Evolutionary conservation across 2,329 filamentous ascomycete genomes (phyloP), one percentile per base, ranked within the genome.

Genomic region (Ceratocystiopsis sp.): DNA sequence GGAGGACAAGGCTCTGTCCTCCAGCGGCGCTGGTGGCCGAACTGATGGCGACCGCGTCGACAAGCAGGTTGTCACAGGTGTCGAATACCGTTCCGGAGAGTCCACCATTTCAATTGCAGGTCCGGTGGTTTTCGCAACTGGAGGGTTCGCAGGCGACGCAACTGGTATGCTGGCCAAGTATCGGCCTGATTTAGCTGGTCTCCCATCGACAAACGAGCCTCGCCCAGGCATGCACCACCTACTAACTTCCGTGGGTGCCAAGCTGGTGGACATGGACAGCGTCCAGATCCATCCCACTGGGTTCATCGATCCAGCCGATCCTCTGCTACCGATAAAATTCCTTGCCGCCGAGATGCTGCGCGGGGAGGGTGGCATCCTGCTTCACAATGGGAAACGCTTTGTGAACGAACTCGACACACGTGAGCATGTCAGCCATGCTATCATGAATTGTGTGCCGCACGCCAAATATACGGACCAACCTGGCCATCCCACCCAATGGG

Each of bases 251-350:
- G 93, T 96, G 60, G 91, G 91, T 52, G 91, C 89, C 54, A 93
- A 96, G 58, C 89, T 84, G 51, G 95, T 98, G 54, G 91, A 98
- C 61, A 89, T 98, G 85, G 91, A 98, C 75, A 96, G 95, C 73
- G 89, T 98, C 52, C 91, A 98, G 68, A 87, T 98, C 38, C 91
- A 98, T 66, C 91, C 91, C 39, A 98, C 91, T 43, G 91, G 91
- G 71, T 77, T 98, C 34, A 82, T 98, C 38, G 91, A 96, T 65
- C 89, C 91, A 61, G 96, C 96, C 72, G 89, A 95, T 59, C 89
- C 91, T 45, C 76, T 70, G 40, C 91, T 86, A 54, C 96, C 96
- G 73, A 93, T 86, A 75, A 98, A 98, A 75, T 96, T 96, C 71
- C 72, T 98, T 66, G 91, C 91, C 54, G 91, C 91, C 48, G 91